Evolutionary conservation across 768 basidiomycete species (phyloP), one percentile per base, ranked within the genome.

Genomic region (Tylopilus vinaceipallidus): DNA sequence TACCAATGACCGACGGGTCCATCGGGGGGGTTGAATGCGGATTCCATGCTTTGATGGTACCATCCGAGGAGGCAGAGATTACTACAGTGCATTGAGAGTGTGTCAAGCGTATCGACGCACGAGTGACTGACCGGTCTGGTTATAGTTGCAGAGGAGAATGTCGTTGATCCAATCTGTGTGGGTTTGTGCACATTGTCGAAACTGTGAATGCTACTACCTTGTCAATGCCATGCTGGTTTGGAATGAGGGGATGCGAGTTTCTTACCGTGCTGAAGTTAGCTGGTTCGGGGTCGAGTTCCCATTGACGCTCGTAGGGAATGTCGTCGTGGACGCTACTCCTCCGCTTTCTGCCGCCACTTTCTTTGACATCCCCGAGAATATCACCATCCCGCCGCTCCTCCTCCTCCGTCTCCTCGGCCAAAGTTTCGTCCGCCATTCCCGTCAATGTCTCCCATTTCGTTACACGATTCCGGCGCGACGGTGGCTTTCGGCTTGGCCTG

Each of bases 111-210:
- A 33, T 33, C 16, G 43, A 23, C 17, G 36, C 14, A 52, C 37
- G 29, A 33, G 19, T 17, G 37, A 70, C 82, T 37, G 42, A 86
- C 90, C 73, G 3, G 88, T 97, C 65, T 95, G 94, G 57, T 97
- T 93, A 53, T 83, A 77, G 63, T 98, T 95, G 71, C 91, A 94
- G 16, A 99, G 77, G 3, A 93, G 63, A 40, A 98, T 81, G 60
- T 98, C 95, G 63, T 97, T 99, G 30, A 98, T 82, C 95, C 95
- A 99, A 69, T 98, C 95, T 1, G 84, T 85, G 65, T 98, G 94
- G 6, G 82, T 79, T 64, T 98, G 94, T 9, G 86, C 84, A 50
- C 84, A 87, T 66, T 98, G 95, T 26, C 95, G 80, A 64, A 97
- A 98, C 19, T 77, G 74, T 23, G 83, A 77, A 22, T 70, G 67